Evolutionary conservation across 2,329 filamentous ascomycete genomes (phyloP).

Genomic region (Chaetomiaceae sp.): DNA sequence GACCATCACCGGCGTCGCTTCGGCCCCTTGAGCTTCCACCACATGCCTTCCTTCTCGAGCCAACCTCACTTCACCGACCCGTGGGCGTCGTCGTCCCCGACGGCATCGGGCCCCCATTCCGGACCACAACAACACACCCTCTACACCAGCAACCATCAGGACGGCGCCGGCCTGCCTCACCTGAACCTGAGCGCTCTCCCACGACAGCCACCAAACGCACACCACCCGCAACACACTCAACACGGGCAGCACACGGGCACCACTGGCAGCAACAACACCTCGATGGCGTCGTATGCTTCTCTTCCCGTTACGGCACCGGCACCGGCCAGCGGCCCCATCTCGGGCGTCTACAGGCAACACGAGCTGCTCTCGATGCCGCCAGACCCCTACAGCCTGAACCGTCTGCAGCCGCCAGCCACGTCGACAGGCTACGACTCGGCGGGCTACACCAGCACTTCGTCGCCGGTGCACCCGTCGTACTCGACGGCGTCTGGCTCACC

Average conservation of each 20-base stretch:
- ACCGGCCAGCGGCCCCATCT: constrained; percentile 63
- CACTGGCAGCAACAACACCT: constrained; percentile 56
- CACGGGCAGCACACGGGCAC: constrained; percentile 33
- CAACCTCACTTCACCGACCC: constrained; percentile 83
- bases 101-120: constrained; percentile 39
- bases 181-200: constrained; percentile 54
- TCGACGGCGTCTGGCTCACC: constrained; percentile 62
- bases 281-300: constrained; percentile 67
- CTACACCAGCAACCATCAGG: constrained; percentile 57
- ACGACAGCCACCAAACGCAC: constrained; percentile 41
- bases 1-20: constrained; percentile 72
- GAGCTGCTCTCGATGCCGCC: constrained; percentile 67
- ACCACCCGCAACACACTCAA: constrained; percentile 36
- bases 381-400: constrained; percentile 69
- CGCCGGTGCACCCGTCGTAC: constrained; percentile 63
- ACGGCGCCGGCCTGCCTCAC: constrained; percentile 52
- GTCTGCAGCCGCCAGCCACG: constrained; percentile 53
- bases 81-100: constrained; percentile 62
- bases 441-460: constrained; percentile 62
- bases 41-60: constrained; percentile 64
- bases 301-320: constrained; percentile 70
- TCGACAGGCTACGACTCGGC: constrained; percentile 67
- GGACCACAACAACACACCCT: constrained; percentile 54
- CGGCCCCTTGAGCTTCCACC: constrained; percentile 74
- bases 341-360: constrained; percentile 54